Percentiles rank a stretch among this genome's conserved stretches.
Conservation (phyloP, 805 yeast genomes). For the Candida endomychidarum region DNA sequence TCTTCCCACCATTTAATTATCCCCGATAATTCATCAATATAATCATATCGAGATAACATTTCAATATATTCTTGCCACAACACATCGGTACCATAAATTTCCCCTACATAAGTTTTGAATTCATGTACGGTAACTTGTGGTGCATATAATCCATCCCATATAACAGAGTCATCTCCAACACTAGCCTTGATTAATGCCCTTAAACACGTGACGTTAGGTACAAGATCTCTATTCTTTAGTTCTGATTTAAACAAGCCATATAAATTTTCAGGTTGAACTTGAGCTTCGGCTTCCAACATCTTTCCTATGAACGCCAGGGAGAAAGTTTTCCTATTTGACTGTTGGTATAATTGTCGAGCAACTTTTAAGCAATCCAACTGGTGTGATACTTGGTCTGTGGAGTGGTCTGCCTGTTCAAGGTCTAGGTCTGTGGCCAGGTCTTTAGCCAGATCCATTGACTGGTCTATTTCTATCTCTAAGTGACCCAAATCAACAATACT, state of each 20-base stretch:
- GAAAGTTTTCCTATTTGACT: constrained; percentile 18
- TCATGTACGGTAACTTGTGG: constrained; percentile 61
- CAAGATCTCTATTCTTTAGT: constrained; percentile 15
- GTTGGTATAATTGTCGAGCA: constrained; percentile 6
- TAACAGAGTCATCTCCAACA: constrained; percentile 20
- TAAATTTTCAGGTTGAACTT: constrained; percentile 26
- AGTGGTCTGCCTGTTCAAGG: neutral
- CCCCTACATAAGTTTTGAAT: constrained; percentile 44
- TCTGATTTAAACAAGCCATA: constrained; percentile 30
- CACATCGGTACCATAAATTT: constrained; percentile 43
- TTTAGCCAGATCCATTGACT: no score
- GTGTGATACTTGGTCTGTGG: neutral
- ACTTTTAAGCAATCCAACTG: neutral
- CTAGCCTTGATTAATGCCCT: constrained; percentile 49
- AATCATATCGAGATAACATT: constrained; percentile 47
- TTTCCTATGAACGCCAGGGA: constrained; percentile 29
- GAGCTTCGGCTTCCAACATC: constrained; percentile 39
- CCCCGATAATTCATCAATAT: constrained; percentile 48
- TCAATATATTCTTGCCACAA: constrained; percentile 56
- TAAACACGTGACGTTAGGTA: constrained; percentile 33
- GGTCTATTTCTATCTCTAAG: no score
- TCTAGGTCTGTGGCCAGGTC: no score
- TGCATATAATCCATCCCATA: constrained; percentile 36
- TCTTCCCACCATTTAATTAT: constrained; percentile 57
- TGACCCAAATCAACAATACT: no score